Evolutionary conservation across 78 protist species (phyloP), one percentile per base, ranked within the genome.

Genomic region (Dictyostelium firmibasis): DNA sequence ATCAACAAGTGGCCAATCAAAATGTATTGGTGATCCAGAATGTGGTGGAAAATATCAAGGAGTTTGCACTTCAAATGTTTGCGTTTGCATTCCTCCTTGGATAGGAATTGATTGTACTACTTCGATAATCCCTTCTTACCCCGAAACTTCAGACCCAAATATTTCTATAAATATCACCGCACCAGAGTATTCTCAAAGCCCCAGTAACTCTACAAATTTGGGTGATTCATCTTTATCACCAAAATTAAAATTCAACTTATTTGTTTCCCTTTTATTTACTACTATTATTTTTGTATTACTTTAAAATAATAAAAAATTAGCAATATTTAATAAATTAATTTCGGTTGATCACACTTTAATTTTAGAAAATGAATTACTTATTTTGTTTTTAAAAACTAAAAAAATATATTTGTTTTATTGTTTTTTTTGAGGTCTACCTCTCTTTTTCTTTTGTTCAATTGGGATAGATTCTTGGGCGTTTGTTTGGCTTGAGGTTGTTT

Each of bases 371-470:
- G 23, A 14, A 50, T n/a, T n/a, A n/a, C n/a, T n/a, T n/a, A n/a
- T n/a, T 62, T 62, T 20, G 8, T 25, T 62, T 67, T 38, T 38
- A 38, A 38, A 38, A 38, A n/a, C n/a, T 38, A 38, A 38, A 64
- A 64, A 64, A 64, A 64, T 10, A 64, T 11, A 6, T 60, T 64
- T 25, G 23, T 25, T 72, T 33, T 72, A 72, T 50, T 50, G 64
- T 81, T 81, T 81, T 57, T 82, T 82, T 25, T 82, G 86, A 60
- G 86, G 86, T 82, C 86, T 50, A 35, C 86, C 86, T 82, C 86
- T 82, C 29, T 60, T 82, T 60, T 82, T 82, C 86, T 82, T 35
- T 82, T 41, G 38, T 76, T 76, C 57, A 38, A 29, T 14, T 23
- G 67, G 35, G 2, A 47, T 79, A 2, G 29, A 29, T 50, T 35